Evolutionary conservation across 768 basidiomycete genomes (phyloP).

Genomic region (Tephrocybe sp.): DNA sequence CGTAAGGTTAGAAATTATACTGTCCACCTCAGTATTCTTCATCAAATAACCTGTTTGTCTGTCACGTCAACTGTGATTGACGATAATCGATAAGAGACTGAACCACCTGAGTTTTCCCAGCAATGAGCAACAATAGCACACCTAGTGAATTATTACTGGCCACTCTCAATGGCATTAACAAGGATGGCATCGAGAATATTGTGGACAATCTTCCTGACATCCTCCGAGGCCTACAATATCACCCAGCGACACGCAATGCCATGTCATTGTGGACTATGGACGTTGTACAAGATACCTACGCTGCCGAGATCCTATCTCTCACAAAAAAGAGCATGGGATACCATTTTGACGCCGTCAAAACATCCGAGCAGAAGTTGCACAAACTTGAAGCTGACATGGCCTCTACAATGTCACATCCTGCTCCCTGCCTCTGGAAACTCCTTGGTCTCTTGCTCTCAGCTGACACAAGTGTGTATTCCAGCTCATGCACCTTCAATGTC

Average conservation of each 20-base stretch:
- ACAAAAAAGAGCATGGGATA: neutral
- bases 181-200: neutral
- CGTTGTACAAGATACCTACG: neutral
- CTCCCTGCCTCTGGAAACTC: conserved; percentile 2
- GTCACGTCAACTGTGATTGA: neutral
- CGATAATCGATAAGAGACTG: too few species aligned
- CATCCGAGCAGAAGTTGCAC: neutral
- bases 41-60: neutral
- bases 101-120: neutral
- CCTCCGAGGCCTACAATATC: neutral
- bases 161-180: neutral
- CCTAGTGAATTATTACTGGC: neutral
- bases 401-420: neutral
- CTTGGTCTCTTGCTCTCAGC: conserved; percentile 1
- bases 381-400: neutral
- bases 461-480: too few species aligned
- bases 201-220: neutral
- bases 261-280: neutral
- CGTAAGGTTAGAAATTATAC: neutral
- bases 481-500: too few species aligned
- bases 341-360: neutral
- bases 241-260: neutral
- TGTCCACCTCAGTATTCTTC: neutral
- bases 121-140: neutral
- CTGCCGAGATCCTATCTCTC: neutral